Base-by-base conservation (phyloP, 441 rosid genomes). In the Syzygium syzygioides region DNA sequence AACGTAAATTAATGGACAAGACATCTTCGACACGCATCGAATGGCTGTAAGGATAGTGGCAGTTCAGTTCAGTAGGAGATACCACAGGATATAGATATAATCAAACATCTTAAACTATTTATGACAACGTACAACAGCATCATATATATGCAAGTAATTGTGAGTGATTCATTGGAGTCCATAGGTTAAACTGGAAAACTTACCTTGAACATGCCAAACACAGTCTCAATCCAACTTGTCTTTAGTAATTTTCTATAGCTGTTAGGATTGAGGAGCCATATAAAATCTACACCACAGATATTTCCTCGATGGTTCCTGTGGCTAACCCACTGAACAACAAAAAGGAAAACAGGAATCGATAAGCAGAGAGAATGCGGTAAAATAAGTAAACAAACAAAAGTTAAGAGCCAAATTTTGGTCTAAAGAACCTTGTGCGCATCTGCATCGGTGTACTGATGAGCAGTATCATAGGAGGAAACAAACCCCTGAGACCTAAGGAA, bases 201-300 rank as follows among this genome's bases (percentile, higher is more conserved):
- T 56, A 97, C 99, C 98, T 93, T 95, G 93, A 97, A 95, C 95
- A 97, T 96, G 93, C 95, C 98, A 90, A 95, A 97, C 28, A 95
- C 96, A 6, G 99, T 97, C 91, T 95, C 98, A 90, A 93, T 96
- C 99, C 98, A 96, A 68, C 99, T 95, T 37, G 98, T 90, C 91
- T 94, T 95, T 14, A 95, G 93, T 66, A 96, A 89, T 88, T 95
- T 95, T 71, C 95, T 91, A 86, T 95, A 94, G 88, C 94, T 92
- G 55, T 95, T 95, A 87, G 99, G 99, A 93, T 97, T 97, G 34
- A 97, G 94, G 90, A 97, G 99, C 99, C 98, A 97, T 91, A 97
- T 97, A 89, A 97, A 97, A 85, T 97, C 99, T 83, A 97, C 99
- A n/a, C 98, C 99, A 32, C 99, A 97, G 89, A 96, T 91, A 91